These are phyloP conservation scores for Ceratobasidium theobromae DNA, from an alignment of 1,284 basidiomycete genomes.

Conservation along the genomic window DNA sequence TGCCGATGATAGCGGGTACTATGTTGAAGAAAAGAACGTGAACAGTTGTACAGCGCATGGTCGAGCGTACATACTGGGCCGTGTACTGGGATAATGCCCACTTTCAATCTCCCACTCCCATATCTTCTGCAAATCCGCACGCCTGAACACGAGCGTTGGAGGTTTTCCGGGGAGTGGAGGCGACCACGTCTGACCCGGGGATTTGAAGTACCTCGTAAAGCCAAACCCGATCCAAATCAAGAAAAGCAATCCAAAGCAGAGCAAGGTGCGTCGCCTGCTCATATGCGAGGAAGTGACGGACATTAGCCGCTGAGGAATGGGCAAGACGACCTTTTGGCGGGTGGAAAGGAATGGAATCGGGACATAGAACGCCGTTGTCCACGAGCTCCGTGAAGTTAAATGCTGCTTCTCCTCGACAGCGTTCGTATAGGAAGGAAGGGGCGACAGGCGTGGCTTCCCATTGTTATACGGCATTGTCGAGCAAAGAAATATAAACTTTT, in stretches of 20 bases:
- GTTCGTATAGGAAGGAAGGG: slow-evolving; percentile 61
- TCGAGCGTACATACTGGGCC: slow-evolving; percentile 53
- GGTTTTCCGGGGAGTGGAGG: slow-evolving; percentile 66
- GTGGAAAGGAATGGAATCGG: slow-evolving; percentile 61
- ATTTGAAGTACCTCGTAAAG: slow-evolving; percentile 58
- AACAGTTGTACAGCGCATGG: slow-evolving; percentile 26
- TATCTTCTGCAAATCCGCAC: slow-evolving; percentile 78
- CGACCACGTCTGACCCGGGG: slow-evolving; percentile 65
- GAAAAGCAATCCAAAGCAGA: slow-evolving; percentile 53
- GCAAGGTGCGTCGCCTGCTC: slow-evolving; percentile 55
- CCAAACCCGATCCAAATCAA: slow-evolving; percentile 59
- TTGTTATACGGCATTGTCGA: slow-evolving; percentile 15
- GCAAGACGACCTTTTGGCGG: slow-evolving; percentile 56
- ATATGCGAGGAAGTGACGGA: slow-evolving; percentile 59
- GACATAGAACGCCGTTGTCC: slow-evolving; percentile 53
- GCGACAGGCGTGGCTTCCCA: slow-evolving; percentile 51
- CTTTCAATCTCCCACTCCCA: slow-evolving; percentile 93
- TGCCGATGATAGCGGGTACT: slow-evolving; percentile 74
- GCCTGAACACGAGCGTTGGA: slow-evolving; percentile 72
- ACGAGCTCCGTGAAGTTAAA: slow-evolving; percentile 33
- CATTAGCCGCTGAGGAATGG: slow-evolving; percentile 65
- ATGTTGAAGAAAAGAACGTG: slow-evolving; percentile 33
- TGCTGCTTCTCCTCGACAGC: slow-evolving; percentile 66
- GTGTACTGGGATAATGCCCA: slow-evolving; percentile 85
- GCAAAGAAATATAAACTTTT: neutral